phyloP scores from a whole-genome alignment of 148 eudicot species.

The Chenopodium album region DNA sequence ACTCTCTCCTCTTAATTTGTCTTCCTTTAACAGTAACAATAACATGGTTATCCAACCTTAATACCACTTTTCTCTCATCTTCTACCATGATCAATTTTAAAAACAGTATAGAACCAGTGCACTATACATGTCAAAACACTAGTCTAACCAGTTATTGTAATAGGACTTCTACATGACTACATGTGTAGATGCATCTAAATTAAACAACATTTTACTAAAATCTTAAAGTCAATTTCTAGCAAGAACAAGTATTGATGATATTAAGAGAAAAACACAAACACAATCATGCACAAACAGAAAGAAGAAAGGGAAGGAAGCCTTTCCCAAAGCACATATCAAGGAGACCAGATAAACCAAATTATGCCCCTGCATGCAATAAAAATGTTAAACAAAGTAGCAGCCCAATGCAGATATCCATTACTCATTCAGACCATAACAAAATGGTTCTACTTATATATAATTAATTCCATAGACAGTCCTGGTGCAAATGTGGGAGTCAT shows the following conservation, averaged over 20 bases:
- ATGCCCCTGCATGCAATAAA: not conserved
- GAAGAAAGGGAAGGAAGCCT: not conserved
- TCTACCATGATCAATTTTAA: not conserved
- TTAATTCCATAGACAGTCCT: not conserved
- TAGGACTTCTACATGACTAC: too few species aligned
- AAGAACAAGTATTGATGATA: not conserved
- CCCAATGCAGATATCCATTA: not conserved
- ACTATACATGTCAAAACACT: not conserved
- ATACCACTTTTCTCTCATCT: not conserved
- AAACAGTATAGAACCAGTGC: not conserved
- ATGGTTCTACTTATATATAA: not conserved
- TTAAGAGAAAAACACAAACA: not conserved
- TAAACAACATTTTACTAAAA: not conserved
- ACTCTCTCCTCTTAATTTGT: too few species aligned
- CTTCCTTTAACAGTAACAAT: not conserved
- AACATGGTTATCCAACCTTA: not conserved
- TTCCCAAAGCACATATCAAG: not conserved
- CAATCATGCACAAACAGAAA: not conserved
- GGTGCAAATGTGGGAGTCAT: not conserved
- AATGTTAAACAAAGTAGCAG: not conserved
- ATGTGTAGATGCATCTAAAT: not conserved
- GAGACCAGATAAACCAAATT: not conserved
- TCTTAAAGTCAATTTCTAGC: not conserved
- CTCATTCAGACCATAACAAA: not conserved
- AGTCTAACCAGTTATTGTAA: too few species aligned